Conservation (phyloP, 2,329 filamentous ascomycete species). For the Aureobasidium sp. region DNA sequence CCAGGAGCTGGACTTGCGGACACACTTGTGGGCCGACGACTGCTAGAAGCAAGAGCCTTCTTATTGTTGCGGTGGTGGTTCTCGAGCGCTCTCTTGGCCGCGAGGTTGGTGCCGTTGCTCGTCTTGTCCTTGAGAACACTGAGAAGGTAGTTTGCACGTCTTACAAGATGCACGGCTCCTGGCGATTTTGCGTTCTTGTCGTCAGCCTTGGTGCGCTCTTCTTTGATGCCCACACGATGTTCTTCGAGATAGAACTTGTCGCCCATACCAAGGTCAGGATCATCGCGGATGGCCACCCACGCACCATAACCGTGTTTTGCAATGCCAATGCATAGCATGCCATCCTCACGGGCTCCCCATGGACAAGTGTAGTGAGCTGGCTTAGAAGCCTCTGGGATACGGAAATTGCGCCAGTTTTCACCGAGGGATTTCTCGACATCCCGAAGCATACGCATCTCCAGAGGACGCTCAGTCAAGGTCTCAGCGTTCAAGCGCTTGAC, state of each 20-base stretch:
- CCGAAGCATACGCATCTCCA: constrained; percentile 78
- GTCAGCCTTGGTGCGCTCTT: constrained; percentile 72
- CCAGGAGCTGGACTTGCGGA: constrained; percentile 65
- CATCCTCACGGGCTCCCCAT: constrained; percentile 91
- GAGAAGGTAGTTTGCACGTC: constrained; percentile 87
- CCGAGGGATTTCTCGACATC: constrained; percentile 57
- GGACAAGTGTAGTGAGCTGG: constrained; percentile 82
- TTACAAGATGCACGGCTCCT: constrained; percentile 93
- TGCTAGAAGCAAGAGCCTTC: constrained; percentile 57
- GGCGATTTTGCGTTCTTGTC: constrained; percentile 74
- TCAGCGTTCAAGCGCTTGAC: constrained; percentile 95
- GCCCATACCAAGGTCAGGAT: constrained; percentile 72
- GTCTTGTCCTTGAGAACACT: constrained; percentile 90
- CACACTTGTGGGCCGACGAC: constrained; percentile 51
- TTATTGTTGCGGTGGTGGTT: constrained; percentile 96
- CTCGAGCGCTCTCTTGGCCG: constrained; percentile 72
- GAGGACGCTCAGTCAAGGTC: constrained; percentile 84
- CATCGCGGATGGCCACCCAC: constrained; percentile 90
- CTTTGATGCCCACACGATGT: constrained; percentile 96
- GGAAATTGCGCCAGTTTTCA: constrained; percentile 67
- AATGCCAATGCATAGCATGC: constrained; percentile 93
- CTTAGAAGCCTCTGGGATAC: constrained; percentile 86
- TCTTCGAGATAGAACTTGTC: constrained; percentile 97
- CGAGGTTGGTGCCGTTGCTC: constrained; percentile 54
- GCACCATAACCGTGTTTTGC: constrained; percentile 90